A percentile compares a stretch with the other conserved stretches of the same genome.
Evolutionary conservation across 495 filamentous ascomycete species (phyloP).

Genomic region (Aspergillus wentii): DNA sequence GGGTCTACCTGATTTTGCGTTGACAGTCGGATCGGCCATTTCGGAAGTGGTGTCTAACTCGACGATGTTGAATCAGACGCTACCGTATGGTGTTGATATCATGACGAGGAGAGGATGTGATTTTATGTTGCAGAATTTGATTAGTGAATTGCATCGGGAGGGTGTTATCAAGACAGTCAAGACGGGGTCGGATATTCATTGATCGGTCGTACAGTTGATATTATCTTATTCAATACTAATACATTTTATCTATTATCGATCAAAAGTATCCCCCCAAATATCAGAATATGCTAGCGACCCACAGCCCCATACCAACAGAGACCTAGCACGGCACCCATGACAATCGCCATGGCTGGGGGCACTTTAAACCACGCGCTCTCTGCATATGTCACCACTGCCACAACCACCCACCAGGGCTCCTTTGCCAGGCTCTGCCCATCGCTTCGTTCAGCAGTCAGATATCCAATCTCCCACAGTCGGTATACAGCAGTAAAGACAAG

Average conservation of each 20-base stretch:
- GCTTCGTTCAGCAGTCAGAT: conserved; percentile 44
- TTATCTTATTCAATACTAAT: no score
- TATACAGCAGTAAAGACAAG: conserved; percentile 86
- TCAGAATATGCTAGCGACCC: conserved; percentile 1
- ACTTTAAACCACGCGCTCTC: conserved; percentile 59
- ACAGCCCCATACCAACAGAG: conserved; percentile 62
- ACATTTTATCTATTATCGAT: no score
- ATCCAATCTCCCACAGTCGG: conserved; percentile 73
- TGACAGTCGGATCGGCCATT: neutral
- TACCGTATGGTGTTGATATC: neutral
- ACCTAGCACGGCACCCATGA: conserved; percentile 61
- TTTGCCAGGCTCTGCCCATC: conserved; percentile 53
- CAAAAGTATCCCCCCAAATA: no score
- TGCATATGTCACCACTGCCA: conserved; percentile 58
- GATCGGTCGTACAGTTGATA: no score
- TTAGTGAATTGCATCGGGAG: neutral
- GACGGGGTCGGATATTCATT: neutral
- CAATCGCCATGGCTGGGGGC: conserved; percentile 56
- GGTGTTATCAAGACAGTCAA: neutral
- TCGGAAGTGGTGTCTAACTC: neutral
- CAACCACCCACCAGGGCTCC: conserved; percentile 74
- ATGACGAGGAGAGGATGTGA: neutral
- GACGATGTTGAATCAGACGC: neutral
- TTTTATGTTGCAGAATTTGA: conserved; percentile 1
- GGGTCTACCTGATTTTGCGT: neutral